Base-by-base conservation (phyloP, 1,284 basidiomycete species). In the Butyriboletus appendiculatus region DNA sequence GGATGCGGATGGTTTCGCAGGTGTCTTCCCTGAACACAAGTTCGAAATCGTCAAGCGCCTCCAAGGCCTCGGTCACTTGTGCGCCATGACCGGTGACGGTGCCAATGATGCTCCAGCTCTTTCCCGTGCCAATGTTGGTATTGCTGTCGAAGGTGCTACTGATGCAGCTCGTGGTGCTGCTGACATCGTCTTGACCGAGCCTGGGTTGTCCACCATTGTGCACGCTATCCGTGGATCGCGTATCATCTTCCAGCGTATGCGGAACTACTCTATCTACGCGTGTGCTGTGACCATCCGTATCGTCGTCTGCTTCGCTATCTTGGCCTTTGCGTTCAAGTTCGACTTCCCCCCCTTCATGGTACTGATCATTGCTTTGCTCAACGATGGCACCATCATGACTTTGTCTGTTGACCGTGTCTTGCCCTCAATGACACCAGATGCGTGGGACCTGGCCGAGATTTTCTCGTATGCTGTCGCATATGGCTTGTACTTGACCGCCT, bases 311-410 rank as follows among this genome's bases (percentile, higher is more conserved):
- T 98, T 98, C 78, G 86, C 95, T 64, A 87, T 98, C 76, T 84
- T 98, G 71, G 91, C 93, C 49, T 98, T 98, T 73, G 90, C 89
- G 56, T 98, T 95, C 88, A 87, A 90, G 80, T 94, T 95, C 75
- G 91, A 96, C 76, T 98, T 98, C 92, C 96, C 96, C 67, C 94
- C 96, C 16, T 98, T 98, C 87, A 98, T 98, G 96, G 88, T 98
- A 61, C 90, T 98, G 74, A 92, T 98, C 75, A 96, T 98, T 63
- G 95, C 96, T 57, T 82, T 98, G 50, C 80, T 98, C 64, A 98
- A 98, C 76, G 96, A 98, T 73, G 96, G 96, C 75, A 97, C 96
- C 63, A 96, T 98, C 83, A 98, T 98, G 95, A 98, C 96, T 12
- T 83, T 98, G 61, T 97, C 94, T 30, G 90, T 98, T 57, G 96